These are phyloP conservation scores for Leucaena leucocephala DNA, from an alignment of 306 rosid genomes.

Conservation along the genomic window DNA sequence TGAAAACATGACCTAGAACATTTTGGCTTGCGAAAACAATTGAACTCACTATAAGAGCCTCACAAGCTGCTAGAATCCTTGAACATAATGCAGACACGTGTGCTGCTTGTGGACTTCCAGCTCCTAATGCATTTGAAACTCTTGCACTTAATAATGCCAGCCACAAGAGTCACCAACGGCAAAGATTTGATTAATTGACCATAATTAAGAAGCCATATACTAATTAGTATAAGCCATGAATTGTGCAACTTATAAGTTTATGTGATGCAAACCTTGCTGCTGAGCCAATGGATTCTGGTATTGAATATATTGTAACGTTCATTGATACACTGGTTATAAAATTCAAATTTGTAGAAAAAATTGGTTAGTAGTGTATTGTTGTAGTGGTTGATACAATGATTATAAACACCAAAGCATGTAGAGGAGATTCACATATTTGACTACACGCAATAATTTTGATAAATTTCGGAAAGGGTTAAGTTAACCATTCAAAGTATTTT, in stretches of 20 bases:
- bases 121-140: slow-evolving; percentile 8
- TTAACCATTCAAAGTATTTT: no score
- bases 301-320: slow-evolving; percentile 49
- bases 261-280: slow-evolving; percentile 43
- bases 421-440: no score
- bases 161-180: slow-evolving; percentile 41
- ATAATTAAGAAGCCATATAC: slow-evolving; percentile 33
- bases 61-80: background rate
- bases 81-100: background rate
- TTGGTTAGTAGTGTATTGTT: background rate
- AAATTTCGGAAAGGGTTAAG: no score
- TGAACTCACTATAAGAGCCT: background rate
- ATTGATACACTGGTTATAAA: slow-evolving; percentile 51
- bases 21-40: slow-evolving; percentile 34
- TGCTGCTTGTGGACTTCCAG: background rate
- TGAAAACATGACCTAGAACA: slow-evolving; percentile 61
- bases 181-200: slow-evolving; percentile 45
- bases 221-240: no score
- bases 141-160: background rate
- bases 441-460: no score
- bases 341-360: background rate
- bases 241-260: no score
- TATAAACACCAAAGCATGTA: no score
- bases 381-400: background rate
- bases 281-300: slow-evolving; percentile 70